Base-by-base conservation (phyloP, 108 stramenopile species). In the Nitzschia sp. region DNA sequence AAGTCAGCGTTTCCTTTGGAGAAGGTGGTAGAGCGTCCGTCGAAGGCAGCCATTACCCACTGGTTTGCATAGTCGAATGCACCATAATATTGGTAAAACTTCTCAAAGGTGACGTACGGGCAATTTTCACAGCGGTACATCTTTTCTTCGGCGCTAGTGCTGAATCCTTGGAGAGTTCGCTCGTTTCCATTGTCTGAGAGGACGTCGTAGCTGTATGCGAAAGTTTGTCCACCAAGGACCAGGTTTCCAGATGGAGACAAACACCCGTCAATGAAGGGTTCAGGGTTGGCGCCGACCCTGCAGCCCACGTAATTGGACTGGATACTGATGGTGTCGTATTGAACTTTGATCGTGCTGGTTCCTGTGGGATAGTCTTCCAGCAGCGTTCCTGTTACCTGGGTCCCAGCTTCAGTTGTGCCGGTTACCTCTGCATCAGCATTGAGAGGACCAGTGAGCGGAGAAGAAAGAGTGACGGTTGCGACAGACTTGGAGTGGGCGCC, bases 81-180 rank as follows among this genome's bases (percentile, higher is more conserved):
- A 55, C 87, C 90, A 68, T 87, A 92, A 70, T 92, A 92, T 0
- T 86, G 64, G 45, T 74, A 70, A 47, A 82, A 89, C 54, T 85
- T 85, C 26, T 31, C 51, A 64, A 51, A 87, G 23, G 85, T 83
- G 9, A 30, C 18, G 49, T 83, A 80, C 46, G 86, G 82, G 71
- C 81, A 77, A 28, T 58, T 65, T 1, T 55, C 59, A 49, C 75
- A 76, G 15, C 55, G 29, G 31, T 38, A 71, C 77, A 78, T 78
- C 57, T 79, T 72, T 11, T 66, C 68, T 46, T 83, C 49, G 19
- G 86, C 86, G 8, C 63, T 24, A 26, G 77, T 77, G 32, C 74
- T 74, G 69, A 90, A 90, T 38, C 69, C 68, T 18, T 65, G 49
- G 29, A 93, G 74, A 35, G 87, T 92, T 18, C 86, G 72, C 9